Base-by-base conservation (phyloP, 2,329 filamentous ascomycete genomes). In the Myriosclerotinia duriaeana region DNA sequence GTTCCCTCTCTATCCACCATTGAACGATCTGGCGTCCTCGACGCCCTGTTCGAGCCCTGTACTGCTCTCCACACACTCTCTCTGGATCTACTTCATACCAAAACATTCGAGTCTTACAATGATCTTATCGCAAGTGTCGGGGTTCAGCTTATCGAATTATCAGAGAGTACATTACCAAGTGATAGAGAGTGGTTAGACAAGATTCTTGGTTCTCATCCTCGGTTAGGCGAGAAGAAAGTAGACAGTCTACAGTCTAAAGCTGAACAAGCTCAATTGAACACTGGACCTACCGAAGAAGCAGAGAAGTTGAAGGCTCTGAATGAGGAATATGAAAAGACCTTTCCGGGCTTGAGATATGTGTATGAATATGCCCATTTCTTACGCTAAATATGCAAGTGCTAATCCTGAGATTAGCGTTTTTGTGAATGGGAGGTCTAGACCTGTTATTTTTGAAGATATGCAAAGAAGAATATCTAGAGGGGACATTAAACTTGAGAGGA, bases 1-100 rank as follows among this genome's bases (percentile, higher is more conserved):
- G 80, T 96, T 50, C 79, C 83, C 36, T 78, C 79, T 56, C 83
- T 89, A 59, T 76, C 87, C 22, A 82, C 85, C 40, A 73, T 81
- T 38, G 79, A 84, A 26, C 83, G 90, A 66, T 82, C 81, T 48
- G 74, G 78, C 5, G 80, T 88, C 60, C 85, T 97, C 59, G 91
- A 96, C 78, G 83, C 88, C 4, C 87, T 97, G 67, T 97, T 97
- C 78, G 93, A 97, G 77, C 91, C 91, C 20, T 93, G 89, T 64
- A 80, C 84, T 0, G 85, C 88, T 61, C 86, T 97, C 1, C 92
- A 94, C 77, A 81, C 84, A 15, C 82, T 95, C 17, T 85, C 90
- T 20, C 76, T 91, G 7, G 90, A 90, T 2, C 79, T 89, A 2
- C 81, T 96, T n/a, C 81, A 81, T 52, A 80, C 81, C 54, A 78